Evolutionary conservation across 352 stramenopile genomes (phyloP).

Genomic region (Phytophthora niederhauseri): DNA sequence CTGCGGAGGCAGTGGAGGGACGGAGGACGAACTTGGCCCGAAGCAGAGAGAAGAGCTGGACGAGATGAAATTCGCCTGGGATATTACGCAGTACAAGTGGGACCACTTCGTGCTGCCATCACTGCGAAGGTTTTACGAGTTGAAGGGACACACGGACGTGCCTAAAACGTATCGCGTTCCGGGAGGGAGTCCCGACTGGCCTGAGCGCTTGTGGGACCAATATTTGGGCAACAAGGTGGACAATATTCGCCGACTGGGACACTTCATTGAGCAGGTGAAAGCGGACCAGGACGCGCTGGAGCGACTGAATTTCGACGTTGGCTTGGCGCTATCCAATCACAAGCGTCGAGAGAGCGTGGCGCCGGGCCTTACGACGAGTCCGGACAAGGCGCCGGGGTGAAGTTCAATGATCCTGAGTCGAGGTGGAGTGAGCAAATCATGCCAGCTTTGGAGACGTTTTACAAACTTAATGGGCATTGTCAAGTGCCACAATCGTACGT

Average conservation of each 20-base stretch:
- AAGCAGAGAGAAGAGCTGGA: slow-evolving; percentile 30
- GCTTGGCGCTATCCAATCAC: too few species aligned
- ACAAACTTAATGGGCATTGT: background rate
- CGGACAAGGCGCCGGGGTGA: background rate
- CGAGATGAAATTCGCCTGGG: slow-evolving; percentile 33
- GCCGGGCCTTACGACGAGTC: too few species aligned
- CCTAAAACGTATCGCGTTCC: slow-evolving; percentile 28
- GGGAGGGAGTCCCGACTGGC: slow-evolving; percentile 16
- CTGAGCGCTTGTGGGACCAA: background rate
- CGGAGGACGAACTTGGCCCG: too few species aligned
- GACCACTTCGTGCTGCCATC: slow-evolving; percentile 30
- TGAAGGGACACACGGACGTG: slow-evolving; percentile 40
- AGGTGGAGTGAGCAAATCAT: background rate
- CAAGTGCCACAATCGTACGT: too few species aligned
- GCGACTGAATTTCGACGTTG: too few species aligned
- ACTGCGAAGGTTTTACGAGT: slow-evolving; percentile 30
- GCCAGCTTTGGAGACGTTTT: background rate
- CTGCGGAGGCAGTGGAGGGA: too few species aligned
- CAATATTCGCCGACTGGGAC: slow-evolving; percentile 23
- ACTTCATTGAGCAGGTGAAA: slow-evolving; percentile 17
- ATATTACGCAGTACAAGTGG: slow-evolving; percentile 33
- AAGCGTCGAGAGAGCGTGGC: too few species aligned
- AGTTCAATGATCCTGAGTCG: too few species aligned
- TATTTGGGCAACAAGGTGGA: too few species aligned
- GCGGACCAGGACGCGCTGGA: too few species aligned